phyloP scores from a whole-genome alignment of 352 stramenopile species.

The Globisporangium canariense region DNA sequence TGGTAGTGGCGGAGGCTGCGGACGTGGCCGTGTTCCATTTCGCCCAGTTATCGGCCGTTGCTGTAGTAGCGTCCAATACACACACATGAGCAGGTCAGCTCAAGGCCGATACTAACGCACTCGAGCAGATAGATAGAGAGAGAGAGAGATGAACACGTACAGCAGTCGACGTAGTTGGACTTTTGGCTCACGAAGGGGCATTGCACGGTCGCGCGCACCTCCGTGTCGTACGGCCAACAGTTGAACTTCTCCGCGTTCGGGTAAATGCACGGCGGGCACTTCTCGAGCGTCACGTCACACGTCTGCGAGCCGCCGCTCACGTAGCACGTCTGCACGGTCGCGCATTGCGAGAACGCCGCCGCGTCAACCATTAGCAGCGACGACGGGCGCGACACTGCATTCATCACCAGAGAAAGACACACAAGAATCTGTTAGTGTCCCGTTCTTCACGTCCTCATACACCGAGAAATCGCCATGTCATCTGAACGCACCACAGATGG shows the following conservation, averaged over 20 bases:
- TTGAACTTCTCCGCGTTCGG: slow-evolving; percentile 40
- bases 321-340: slow-evolving; percentile 9
- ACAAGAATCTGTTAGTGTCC: too few relatives aligned
- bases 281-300: slow-evolving; percentile 11
- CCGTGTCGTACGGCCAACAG: slow-evolving; percentile 63
- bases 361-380: neutral
- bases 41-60: slow-evolving; percentile 17
- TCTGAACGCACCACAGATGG: neutral
- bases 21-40: slow-evolving; percentile 14
- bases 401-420: neutral
- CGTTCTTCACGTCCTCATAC: too few relatives aligned
- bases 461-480: too few relatives aligned
- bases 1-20: neutral
- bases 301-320: slow-evolving; percentile 1
- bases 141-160: slow-evolving; percentile 29
- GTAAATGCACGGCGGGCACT: slow-evolving; percentile 68
- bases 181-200: slow-evolving; percentile 48
- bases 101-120: slow-evolving; percentile 2
- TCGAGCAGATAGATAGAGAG: neutral
- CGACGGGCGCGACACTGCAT: neutral
- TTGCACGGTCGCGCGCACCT: slow-evolving; percentile 36
- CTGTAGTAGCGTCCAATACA: slow-evolving; percentile 17
- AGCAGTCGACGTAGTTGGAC: slow-evolving; percentile 63
- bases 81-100: neutral
- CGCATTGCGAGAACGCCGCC: slow-evolving; percentile 11